Evolutionary conservation across 495 filamentous ascomycete genomes (phyloP).

Genomic region (Bathelium albidoporum): DNA sequence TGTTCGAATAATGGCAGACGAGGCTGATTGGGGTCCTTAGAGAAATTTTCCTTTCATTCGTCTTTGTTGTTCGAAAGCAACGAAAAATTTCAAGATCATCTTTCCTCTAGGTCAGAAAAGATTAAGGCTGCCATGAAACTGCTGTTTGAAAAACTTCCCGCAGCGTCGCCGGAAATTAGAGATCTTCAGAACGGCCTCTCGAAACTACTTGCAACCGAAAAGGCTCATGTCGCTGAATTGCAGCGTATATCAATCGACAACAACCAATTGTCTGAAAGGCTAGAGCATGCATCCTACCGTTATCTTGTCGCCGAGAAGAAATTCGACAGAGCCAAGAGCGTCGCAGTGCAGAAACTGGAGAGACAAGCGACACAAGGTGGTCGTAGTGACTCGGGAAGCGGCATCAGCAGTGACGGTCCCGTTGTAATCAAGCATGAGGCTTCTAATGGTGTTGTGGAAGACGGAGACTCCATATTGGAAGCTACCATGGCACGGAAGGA

Average conservation of each 20-base stretch:
- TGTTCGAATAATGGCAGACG: constrained; percentile 26
- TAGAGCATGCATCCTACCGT: constrained; percentile 75
- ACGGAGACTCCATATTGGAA: constrained; percentile 41
- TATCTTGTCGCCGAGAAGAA: constrained; percentile 93
- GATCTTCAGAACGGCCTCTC: constrained; percentile 65
- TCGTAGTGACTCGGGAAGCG: constrained; percentile 40
- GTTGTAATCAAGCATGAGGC: constrained; percentile 33
- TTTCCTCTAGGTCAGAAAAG: constrained; percentile 49
- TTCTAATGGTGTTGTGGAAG: constrained; percentile 46
- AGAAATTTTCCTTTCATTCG: constrained; percentile 37
- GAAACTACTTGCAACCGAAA: constrained; percentile 66
- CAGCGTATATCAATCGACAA: constrained; percentile 70
- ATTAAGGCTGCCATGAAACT: constrained; percentile 52
- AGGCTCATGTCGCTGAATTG: constrained; percentile 64
- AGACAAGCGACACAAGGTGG: constrained; percentile 67
- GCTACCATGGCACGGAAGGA: constrained; percentile 62
- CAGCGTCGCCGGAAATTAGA: constrained; percentile 50
- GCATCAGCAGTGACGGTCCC: constrained; percentile 40
- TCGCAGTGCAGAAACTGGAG: constrained; percentile 85
- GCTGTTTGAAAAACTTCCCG: constrained; percentile 38
- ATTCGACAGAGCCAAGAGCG: constrained; percentile 75
- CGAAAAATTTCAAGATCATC: constrained; percentile 66
- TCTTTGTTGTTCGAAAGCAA: constrained; percentile 54
- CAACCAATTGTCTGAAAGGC: constrained; percentile 67
- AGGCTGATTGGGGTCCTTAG: constrained; percentile 10